Conservation (phyloP, 768 basidiomycete genomes). For the Collybiopsis confluens region DNA sequence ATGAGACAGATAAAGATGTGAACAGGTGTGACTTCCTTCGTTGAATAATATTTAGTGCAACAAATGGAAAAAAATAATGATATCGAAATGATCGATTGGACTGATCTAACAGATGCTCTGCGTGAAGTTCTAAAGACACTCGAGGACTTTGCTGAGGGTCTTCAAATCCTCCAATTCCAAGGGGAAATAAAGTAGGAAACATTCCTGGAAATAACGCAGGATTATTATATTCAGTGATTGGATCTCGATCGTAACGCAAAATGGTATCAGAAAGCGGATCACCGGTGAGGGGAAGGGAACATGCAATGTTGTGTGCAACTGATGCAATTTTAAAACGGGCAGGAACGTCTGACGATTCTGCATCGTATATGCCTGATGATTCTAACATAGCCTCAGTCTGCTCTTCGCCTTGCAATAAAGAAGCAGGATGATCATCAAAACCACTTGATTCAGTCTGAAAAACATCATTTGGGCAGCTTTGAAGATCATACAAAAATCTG, state of each 20-base stretch:
- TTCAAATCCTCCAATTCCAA: slow-evolving; percentile 10
- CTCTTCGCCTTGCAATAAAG: not conserved
- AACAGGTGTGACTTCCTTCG: slow-evolving; percentile 5
- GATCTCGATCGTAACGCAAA: slow-evolving; percentile 10
- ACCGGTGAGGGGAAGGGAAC: not conserved
- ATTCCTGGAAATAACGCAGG: not conserved
- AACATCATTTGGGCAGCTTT: not conserved
- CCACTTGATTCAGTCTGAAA: not conserved
- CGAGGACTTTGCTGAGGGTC: not conserved
- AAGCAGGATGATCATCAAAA: not conserved
- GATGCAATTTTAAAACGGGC: not conserved
- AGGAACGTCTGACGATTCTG: not conserved
- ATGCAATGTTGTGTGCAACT: not conserved
- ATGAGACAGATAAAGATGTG: not conserved
- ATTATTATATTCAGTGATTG: slow-evolving; percentile 5
- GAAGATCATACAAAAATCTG: not conserved
- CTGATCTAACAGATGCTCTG: slow-evolving; percentile 2
- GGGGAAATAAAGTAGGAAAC: not conserved
- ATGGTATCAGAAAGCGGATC: not conserved
- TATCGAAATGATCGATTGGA: slow-evolving; percentile 11
- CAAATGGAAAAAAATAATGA: slow-evolving; percentile 12
- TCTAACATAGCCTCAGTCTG: not conserved
- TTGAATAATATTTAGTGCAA: slow-evolving; percentile 13
- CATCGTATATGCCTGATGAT: not conserved
- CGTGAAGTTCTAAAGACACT: slow-evolving; percentile 3